These are phyloP conservation scores for Globisporangium perplexum DNA, from an alignment of 352 stramenopile species.

Conservation along the genomic window DNA sequence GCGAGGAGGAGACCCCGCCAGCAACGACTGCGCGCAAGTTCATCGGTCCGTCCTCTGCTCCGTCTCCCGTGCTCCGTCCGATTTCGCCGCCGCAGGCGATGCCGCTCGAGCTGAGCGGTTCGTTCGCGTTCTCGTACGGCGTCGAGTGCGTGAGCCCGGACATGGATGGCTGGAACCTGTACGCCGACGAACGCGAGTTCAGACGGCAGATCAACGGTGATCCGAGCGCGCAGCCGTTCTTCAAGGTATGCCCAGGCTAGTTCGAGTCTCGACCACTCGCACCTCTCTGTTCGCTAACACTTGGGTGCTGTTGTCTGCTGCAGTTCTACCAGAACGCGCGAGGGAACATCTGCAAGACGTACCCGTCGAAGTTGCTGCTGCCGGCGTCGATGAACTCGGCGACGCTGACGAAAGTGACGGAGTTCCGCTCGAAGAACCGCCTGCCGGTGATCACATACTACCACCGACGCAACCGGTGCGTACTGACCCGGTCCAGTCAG, in stretches of 20 bases:
- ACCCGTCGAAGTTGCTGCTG: slow-evolving; percentile 76
- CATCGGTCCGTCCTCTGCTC: slow-evolving; percentile 21
- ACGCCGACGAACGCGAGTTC: slow-evolving; percentile 69
- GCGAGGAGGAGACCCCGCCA: neutral
- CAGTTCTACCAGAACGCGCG: slow-evolving; percentile 77
- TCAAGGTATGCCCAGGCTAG: slow-evolving; percentile 34
- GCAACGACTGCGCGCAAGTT: slow-evolving; percentile 2
- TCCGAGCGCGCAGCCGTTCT: slow-evolving; percentile 49
- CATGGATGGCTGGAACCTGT: slow-evolving; percentile 72
- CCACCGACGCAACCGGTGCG: slow-evolving; percentile 65
- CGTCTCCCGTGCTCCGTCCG: slow-evolving; percentile 37
- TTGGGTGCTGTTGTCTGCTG: neutral
- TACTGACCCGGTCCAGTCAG: slow-evolving; percentile 79
- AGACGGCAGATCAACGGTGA: slow-evolving; percentile 70
- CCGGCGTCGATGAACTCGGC: slow-evolving; percentile 61
- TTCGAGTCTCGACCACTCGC: neutral
- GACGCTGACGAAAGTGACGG: slow-evolving; percentile 63
- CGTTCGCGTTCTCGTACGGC: slow-evolving; percentile 67
- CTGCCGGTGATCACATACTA: slow-evolving; percentile 86
- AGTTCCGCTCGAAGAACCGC: slow-evolving; percentile 83
- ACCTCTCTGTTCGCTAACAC: slow-evolving; percentile 1
- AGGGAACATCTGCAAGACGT: slow-evolving; percentile 79
- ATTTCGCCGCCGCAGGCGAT: slow-evolving; percentile 18
- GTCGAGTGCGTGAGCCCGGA: slow-evolving; percentile 32
- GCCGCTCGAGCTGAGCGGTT: slow-evolving; percentile 45